Evolutionary conservation across 2,329 filamentous ascomycete genomes (phyloP).

Genomic region (Sarocladium oryzae): DNA sequence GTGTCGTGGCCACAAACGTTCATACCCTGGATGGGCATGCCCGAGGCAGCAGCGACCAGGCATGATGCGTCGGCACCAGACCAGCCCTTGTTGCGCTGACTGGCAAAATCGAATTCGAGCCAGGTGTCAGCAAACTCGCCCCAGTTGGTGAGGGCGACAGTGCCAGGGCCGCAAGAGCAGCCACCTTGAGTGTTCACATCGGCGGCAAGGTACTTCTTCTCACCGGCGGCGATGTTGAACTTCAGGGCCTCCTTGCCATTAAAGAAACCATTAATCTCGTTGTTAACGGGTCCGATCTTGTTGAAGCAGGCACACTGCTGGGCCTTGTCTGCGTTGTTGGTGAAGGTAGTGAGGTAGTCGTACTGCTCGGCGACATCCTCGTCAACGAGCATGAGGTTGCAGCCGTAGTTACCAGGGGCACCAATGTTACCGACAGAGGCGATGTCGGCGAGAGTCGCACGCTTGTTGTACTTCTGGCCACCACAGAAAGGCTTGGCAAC

Average conservation of each 20-base stretch:
- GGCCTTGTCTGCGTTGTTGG: slow-evolving; percentile 28
- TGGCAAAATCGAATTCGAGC: slow-evolving; percentile 44
- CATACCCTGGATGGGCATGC: slow-evolving; percentile 27
- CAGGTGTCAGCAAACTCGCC: slow-evolving; percentile 40
- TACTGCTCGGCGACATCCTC: slow-evolving; percentile 30
- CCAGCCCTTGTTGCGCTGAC: slow-evolving; percentile 38
- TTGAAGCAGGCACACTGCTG: slow-evolving; percentile 39
- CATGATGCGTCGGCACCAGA: slow-evolving; percentile 45
- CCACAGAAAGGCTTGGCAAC: slow-evolving; percentile 27
- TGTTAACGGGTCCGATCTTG: slow-evolving; percentile 41
- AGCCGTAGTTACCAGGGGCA: slow-evolving; percentile 34
- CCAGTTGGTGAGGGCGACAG: slow-evolving; percentile 26
- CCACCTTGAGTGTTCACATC: slow-evolving; percentile 42
- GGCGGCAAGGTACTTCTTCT: slow-evolving; percentile 35
- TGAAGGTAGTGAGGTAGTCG: slow-evolving; percentile 37
- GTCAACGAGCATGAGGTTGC: slow-evolving; percentile 44
- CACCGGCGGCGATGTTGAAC: slow-evolving; percentile 33
- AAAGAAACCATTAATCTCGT: slow-evolving; percentile 43
- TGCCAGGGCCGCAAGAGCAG: slow-evolving; percentile 34
- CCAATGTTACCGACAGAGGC: slow-evolving; percentile 43
- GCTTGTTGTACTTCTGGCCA: slow-evolving; percentile 23
- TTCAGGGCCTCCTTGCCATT: slow-evolving; percentile 30
- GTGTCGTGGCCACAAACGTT: slow-evolving; percentile 30
- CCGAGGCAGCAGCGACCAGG: slow-evolving; percentile 33
- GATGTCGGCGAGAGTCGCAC: slow-evolving; percentile 40